Percentiles rank a stretch among this genome's conserved stretches.
Conservation (phyloP, 768 basidiomycete genomes). For the Boletellus ananas region DNA sequence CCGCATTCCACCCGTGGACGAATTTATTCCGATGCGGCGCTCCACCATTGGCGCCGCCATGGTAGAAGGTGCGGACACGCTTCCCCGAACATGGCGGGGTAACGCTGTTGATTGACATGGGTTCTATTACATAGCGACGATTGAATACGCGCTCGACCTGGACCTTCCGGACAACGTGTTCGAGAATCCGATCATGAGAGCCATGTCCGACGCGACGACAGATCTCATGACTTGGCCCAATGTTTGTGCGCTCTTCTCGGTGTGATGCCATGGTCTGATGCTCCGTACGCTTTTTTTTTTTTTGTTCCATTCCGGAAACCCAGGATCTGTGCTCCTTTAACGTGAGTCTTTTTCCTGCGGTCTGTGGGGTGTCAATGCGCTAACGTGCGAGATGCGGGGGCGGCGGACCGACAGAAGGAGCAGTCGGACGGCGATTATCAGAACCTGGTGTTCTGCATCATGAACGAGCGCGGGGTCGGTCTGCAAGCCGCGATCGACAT, state of each 20-base stretch:
- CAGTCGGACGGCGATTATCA: slow-evolving; percentile 39
- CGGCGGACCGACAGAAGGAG: slow-evolving; percentile 31
- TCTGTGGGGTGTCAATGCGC: slow-evolving; percentile 7
- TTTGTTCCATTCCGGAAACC: neutral
- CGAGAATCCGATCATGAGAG: slow-evolving; percentile 30
- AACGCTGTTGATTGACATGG: neutral
- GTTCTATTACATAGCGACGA: slow-evolving; percentile 23
- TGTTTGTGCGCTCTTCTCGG: slow-evolving; percentile 21
- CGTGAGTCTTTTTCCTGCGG: slow-evolving; percentile 14
- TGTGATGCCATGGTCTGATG: slow-evolving; percentile 5
- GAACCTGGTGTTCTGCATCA: slow-evolving; percentile 39
- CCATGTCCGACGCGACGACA: slow-evolving; percentile 38
- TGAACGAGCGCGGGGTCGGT: slow-evolving; percentile 33
- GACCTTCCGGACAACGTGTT: slow-evolving; percentile 37
- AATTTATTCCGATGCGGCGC: slow-evolving; percentile 37
- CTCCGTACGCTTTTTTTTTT: slow-evolving; percentile 3
- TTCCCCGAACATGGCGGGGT: neutral
- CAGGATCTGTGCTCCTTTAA: slow-evolving; percentile 31
- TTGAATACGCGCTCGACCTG: slow-evolving; percentile 37
- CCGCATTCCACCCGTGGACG: slow-evolving; percentile 35
- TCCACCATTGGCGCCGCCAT: slow-evolving; percentile 36
- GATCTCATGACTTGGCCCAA: slow-evolving; percentile 43
- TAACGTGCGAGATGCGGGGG: neutral
- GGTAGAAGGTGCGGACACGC: slow-evolving; percentile 33
- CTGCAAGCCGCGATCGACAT: slow-evolving; percentile 35